Evolutionary conservation across 768 basidiomycete species (phyloP), one percentile per base, ranked within the genome.

Genomic region (Podaxis pistillaris): DNA sequence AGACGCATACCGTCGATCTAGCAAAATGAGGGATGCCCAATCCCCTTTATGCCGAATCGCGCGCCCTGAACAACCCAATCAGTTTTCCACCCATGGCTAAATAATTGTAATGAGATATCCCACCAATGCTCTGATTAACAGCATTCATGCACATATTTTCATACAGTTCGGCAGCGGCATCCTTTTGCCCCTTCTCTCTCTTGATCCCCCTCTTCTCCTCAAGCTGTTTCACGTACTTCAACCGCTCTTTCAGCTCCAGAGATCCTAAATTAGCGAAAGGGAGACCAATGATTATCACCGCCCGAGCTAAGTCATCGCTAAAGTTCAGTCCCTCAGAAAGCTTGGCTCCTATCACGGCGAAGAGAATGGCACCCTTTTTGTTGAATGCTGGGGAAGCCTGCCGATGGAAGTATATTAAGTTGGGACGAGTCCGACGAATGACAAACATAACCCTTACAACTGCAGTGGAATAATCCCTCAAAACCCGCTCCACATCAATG

Each of bases 71-170:
- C 33, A 58, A 28, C 47, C 49, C 51, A 49, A 44, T 58, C 13
- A 53, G 58, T 50, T 26, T 17, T 17, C 15, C 26, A 12, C 36
- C 38, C 36, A 8, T 62, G 46, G 62, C n/a, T 9, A 41, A 49
- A 49, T n/a, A 7, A 41, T 28, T 28, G 51, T 15, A 2, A 47
- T 46, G 22, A 41, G 7, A 7, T 19, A 2, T 73, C 88, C 60
- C 54, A 93, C 96, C 96, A 64, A 99, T 97, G 60, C 92, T 94
- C 72, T 99, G 96, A 74, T 99, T 99, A 57, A 99, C 95, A 0
- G 95, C 92, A 66, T 89, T 90, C 89, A 92, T 93, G 68, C 91
- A 93, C 83, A 93, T 84, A 68, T 93, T 93, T 78, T 92, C 91
- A 72, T 95, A 98, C 58, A 96, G 77, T 75, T 94, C 94, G 22